Percentiles rank a stretch among this genome's conserved stretches.
phyloP scores from a whole-genome alignment of 2,329 filamentous ascomycete genomes.

The Pseudogymnoascus sp. region DNA sequence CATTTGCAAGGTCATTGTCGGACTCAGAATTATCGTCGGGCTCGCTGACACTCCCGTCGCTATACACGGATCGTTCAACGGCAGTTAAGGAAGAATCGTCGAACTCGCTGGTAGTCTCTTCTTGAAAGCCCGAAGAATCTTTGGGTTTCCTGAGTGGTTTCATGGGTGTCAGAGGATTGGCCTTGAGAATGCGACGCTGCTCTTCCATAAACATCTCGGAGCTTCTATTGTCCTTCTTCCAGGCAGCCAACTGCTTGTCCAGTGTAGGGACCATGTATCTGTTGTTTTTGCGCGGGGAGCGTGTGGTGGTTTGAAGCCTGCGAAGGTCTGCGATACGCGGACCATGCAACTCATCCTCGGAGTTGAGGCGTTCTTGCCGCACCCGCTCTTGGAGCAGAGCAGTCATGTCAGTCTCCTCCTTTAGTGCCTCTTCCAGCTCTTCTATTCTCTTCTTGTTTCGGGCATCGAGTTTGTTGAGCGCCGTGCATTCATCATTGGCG shows the following conservation, averaged over 20 bases:
- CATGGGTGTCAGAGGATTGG: background rate
- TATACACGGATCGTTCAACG: background rate
- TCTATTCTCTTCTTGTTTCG: background rate
- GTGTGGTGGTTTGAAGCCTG: background rate
- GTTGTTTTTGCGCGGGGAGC: background rate
- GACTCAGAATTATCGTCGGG: background rate
- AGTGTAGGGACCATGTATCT: background rate
- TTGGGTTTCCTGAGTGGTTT: background rate
- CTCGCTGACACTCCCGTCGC: background rate
- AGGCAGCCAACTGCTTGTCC: background rate
- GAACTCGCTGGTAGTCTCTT: background rate
- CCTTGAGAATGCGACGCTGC: background rate
- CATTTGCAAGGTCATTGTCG: background rate
- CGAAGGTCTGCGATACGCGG: background rate
- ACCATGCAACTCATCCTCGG: background rate
- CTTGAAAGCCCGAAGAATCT: background rate
- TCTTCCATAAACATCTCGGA: constrained; percentile 3
- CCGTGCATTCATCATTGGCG: background rate
- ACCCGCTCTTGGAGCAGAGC: background rate
- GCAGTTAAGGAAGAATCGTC: background rate
- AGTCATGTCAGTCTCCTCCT: background rate
- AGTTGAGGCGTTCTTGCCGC: background rate
- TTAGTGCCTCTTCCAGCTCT: background rate
- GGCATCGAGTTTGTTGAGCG: background rate
- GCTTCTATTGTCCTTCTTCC: background rate